These are phyloP conservation scores for Rhizopus stolonifer DNA, from an alignment of 371 early-diverging fungal genomes.

Conservation along the genomic window DNA sequence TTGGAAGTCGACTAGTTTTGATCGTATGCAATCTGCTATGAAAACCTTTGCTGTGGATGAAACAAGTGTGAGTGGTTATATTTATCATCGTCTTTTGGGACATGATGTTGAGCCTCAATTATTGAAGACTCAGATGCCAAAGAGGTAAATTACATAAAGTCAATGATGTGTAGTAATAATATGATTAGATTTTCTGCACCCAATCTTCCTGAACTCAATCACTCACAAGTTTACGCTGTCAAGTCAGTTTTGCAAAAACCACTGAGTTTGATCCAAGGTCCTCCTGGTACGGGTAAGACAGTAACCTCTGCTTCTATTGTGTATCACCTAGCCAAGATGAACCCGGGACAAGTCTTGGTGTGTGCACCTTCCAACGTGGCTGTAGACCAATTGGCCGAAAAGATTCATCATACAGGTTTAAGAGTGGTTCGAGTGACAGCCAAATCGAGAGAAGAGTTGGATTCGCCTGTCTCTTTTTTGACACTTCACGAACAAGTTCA, in stretches of 20 bases:
- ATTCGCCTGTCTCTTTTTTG: slow-evolving; percentile 88
- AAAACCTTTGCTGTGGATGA: slow-evolving; percentile 95
- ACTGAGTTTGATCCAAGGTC: slow-evolving; percentile 96
- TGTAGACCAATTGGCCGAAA: slow-evolving; percentile 97
- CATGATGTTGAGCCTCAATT: slow-evolving; percentile 88
- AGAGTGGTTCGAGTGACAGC: slow-evolving; percentile 96
- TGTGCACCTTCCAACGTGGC: slow-evolving; percentile 99
- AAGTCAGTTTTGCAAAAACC: slow-evolving; percentile 89
- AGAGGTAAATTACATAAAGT: slow-evolving; percentile 47
- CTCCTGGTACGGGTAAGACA: slow-evolving; percentile 98
- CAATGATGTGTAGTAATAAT: background rate
- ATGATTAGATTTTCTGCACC: slow-evolving; percentile 79
- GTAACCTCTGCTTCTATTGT: slow-evolving; percentile 97
- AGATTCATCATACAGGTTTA: slow-evolving; percentile 94
- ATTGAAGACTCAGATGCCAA: slow-evolving; percentile 76
- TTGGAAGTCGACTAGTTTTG: slow-evolving; percentile 97
- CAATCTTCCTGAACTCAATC: slow-evolving; percentile 94
- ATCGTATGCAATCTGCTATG: slow-evolving; percentile 95
- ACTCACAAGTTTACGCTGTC: slow-evolving; percentile 95
- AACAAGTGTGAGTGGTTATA: slow-evolving; percentile 90
- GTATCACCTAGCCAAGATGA: slow-evolving; percentile 93
- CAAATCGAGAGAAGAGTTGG: slow-evolving; percentile 91
- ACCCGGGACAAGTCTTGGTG: slow-evolving; percentile 92
- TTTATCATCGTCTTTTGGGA: slow-evolving; percentile 91
- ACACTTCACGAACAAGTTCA: slow-evolving; percentile 94